Evolutionary conservation across 257 asterid genomes (phyloP).

Genomic region (Nyctanthes arbortristis): DNA sequence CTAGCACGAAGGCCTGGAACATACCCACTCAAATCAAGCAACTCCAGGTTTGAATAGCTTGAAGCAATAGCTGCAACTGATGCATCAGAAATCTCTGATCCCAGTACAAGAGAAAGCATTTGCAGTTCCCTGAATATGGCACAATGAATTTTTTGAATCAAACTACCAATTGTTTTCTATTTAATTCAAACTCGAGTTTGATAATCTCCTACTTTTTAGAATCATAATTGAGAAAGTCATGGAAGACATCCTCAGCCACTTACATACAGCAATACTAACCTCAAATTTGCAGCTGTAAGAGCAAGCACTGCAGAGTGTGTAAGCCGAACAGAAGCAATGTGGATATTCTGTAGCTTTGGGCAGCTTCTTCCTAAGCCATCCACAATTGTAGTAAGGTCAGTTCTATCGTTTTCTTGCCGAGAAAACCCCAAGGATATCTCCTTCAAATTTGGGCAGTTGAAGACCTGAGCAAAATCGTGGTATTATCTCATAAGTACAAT

Average conservation of each 20-base stretch:
- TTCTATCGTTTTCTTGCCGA: slow-evolving; percentile 72
- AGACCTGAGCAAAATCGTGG: slow-evolving; percentile 45
- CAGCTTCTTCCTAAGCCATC: slow-evolving; percentile 83
- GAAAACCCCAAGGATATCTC: slow-evolving; percentile 85
- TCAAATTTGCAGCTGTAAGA: slow-evolving; percentile 78
- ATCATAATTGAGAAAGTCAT: background rate
- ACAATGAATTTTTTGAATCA: slow-evolving; percentile 1
- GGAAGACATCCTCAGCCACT: background rate
- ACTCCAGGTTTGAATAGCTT: slow-evolving; percentile 71
- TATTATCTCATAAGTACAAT: background rate
- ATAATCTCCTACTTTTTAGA: background rate
- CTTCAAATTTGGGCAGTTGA: slow-evolving; percentile 82
- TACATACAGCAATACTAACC: slow-evolving; percentile 42
- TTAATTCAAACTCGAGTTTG: background rate
- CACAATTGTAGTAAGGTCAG: slow-evolving; percentile 67
- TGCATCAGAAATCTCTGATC: slow-evolving; percentile 93
- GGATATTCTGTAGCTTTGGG: slow-evolving; percentile 81
- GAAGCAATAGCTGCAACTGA: slow-evolving; percentile 94
- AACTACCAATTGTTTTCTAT: background rate
- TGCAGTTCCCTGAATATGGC: slow-evolving; percentile 65
- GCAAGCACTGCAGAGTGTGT: slow-evolving; percentile 86
- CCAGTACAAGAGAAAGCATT: slow-evolving; percentile 95
- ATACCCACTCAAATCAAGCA: slow-evolving; percentile 98
- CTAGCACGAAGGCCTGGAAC: slow-evolving; percentile 27
- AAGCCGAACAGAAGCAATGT: slow-evolving; percentile 72